A percentile compares a stretch with the other conserved stretches of the same genome.
Conservation (phyloP, 208 protist genomes). For the Zelonia costaricensis region DNA sequence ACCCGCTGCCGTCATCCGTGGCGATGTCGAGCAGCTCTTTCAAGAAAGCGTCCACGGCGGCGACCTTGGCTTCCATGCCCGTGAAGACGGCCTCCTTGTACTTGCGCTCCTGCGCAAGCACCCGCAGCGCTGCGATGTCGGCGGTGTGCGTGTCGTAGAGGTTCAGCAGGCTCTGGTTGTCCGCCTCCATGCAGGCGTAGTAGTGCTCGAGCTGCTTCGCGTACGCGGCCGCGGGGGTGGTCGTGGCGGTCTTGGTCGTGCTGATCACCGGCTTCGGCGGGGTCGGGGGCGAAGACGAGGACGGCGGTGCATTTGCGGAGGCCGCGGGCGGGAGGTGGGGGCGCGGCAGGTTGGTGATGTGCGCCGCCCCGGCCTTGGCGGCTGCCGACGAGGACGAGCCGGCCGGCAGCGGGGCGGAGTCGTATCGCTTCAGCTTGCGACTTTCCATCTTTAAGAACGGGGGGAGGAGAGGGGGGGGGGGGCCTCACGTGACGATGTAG, state of each 20-base stretch:
- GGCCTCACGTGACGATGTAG: conserved; percentile 3
- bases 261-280: neutral
- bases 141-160: conserved; percentile 27
- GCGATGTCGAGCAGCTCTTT: conserved; percentile 26
- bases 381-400: conserved; percentile 7
- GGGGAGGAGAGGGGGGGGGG: conserved; percentile 1
- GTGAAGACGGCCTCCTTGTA: conserved; percentile 24
- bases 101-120: conserved; percentile 34
- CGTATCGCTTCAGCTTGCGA: conserved; percentile 31
- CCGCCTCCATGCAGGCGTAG: conserved; percentile 40
- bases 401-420: conserved; percentile 25
- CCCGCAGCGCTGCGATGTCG: conserved; percentile 23
- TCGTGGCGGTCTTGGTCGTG: neutral
- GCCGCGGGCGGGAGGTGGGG: conserved; percentile 1
- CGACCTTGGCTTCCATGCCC: conserved; percentile 25
- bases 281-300: neutral
- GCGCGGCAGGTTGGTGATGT: conserved; percentile 13
- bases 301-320: neutral
- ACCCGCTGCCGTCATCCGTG: conserved; percentile 15
- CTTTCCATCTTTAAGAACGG: conserved; percentile 19
- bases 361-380: conserved; percentile 4
- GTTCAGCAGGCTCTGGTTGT: conserved; percentile 28
- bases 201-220: conserved; percentile 36
- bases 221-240: neutral
- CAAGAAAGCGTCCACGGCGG: conserved; percentile 32